phyloP scores from a whole-genome alignment of 1,139 yeast species.

The Pneumocystis jirovecii region DNA sequence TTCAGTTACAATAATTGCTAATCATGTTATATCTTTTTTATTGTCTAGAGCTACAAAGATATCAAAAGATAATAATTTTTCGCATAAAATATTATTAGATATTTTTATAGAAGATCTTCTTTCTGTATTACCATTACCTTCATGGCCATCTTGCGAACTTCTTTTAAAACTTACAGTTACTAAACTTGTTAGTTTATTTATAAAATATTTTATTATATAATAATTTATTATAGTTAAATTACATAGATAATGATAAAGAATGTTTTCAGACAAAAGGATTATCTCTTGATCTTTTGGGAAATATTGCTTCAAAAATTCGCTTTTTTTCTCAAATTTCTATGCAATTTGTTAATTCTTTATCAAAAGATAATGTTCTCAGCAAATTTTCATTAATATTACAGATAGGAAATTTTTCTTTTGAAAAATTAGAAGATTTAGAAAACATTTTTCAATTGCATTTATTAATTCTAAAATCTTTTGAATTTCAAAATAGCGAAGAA shows the following conservation, averaged over 20 bases:
- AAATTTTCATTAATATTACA: not conserved
- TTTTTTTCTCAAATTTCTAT: not conserved
- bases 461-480: not conserved
- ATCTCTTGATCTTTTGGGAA: slow-evolving; percentile 42
- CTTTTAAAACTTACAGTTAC: not conserved
- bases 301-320: slow-evolving; percentile 36
- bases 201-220: not conserved
- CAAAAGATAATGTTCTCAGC: not conserved
- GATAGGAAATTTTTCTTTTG: not conserved
- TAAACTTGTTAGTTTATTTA: not conserved
- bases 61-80: slow-evolving; percentile 18
- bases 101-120: slow-evolving; percentile 42
- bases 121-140: slow-evolving; percentile 36
- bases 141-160: slow-evolving; percentile 45
- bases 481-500: not conserved
- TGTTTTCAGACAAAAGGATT: slow-evolving; percentile 33
- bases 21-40: slow-evolving; percentile 21
- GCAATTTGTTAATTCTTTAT: not conserved
- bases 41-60: slow-evolving; percentile 18
- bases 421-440: not conserved
- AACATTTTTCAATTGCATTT: not conserved
- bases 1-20: slow-evolving; percentile 29
- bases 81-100: slow-evolving; percentile 29
- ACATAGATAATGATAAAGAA: slow-evolving; percentile 25
- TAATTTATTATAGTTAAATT: not conserved